Evolutionary conservation across 2,329 filamentous ascomycete genomes (phyloP).

Genomic region (Cytospora piceicola): DNA sequence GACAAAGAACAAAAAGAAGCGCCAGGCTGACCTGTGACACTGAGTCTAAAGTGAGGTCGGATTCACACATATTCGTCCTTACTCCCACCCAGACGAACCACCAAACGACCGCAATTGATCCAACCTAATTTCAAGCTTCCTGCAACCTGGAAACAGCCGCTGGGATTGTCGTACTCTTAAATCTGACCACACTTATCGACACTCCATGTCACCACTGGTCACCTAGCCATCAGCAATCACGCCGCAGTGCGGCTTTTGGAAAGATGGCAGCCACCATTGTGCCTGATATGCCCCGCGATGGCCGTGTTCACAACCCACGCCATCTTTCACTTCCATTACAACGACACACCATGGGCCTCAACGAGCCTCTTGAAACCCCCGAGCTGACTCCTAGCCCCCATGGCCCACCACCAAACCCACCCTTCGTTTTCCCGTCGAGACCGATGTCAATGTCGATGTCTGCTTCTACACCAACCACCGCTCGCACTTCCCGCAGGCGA

Average conservation of each 20-base stretch:
- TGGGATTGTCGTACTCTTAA: slow-evolving; percentile 10
- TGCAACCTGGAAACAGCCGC: slow-evolving; percentile 3
- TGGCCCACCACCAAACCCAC: slow-evolving; percentile 62
- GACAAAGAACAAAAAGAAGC: slow-evolving; percentile 35
- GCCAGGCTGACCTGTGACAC: slow-evolving; percentile 25
- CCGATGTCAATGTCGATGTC: slow-evolving; percentile 51
- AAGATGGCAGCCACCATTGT: slow-evolving; percentile 42
- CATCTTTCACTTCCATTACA: slow-evolving; percentile 36
- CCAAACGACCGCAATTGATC: slow-evolving; percentile 15
- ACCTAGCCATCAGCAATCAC: slow-evolving; percentile 48
- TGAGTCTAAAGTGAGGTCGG: slow-evolving; percentile 19
- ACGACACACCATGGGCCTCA: slow-evolving; percentile 36
- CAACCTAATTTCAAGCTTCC: slow-evolving; percentile 18
- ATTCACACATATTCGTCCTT: slow-evolving; percentile 29
- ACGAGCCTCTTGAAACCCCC: slow-evolving; percentile 35
- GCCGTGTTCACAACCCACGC: slow-evolving; percentile 33
- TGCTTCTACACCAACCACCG: slow-evolving; percentile 52
- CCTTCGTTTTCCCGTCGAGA: slow-evolving; percentile 64
- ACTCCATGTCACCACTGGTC: slow-evolving; percentile 46
- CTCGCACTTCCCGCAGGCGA: slow-evolving; percentile 54
- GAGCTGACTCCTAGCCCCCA: slow-evolving; percentile 43
- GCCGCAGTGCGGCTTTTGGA: slow-evolving; percentile 53
- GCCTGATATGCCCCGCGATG: slow-evolving; percentile 35
- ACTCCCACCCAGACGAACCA: slow-evolving; percentile 15
- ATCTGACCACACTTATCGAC: slow-evolving; percentile 22